These are phyloP conservation scores for Dactylorhiza incarnata DNA, from an alignment of 106 monocot genomes.

Conservation along the genomic window DNA sequence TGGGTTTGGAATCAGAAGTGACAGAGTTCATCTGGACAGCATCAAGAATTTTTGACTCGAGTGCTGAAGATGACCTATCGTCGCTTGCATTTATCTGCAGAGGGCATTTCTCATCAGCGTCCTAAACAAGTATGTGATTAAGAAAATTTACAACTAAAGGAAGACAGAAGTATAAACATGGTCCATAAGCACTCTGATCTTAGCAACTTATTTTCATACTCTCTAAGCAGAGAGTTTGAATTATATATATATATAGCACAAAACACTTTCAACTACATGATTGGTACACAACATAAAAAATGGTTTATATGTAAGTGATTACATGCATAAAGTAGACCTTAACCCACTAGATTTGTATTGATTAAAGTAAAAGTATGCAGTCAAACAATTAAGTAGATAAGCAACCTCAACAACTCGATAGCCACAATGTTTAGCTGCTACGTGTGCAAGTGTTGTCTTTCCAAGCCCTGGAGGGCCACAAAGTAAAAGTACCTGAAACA, in stretches of 20 bases:
- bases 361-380: not conserved
- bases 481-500: constrained; percentile 73
- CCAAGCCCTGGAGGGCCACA: constrained; percentile 99
- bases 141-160: not conserved
- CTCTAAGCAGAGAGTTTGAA: not conserved
- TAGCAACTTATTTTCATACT: not conserved
- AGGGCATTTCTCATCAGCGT: not conserved
- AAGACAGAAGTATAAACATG: not conserved
- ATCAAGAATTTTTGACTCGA: constrained; percentile 93
- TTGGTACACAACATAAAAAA: not conserved
- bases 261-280: not conserved
- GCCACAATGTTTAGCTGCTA: constrained; percentile 93
- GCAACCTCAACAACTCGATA: constrained; percentile 93
- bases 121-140: not conserved
- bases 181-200: not conserved
- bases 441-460: constrained; percentile 96
- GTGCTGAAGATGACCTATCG: constrained; percentile 75
- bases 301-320: not conserved
- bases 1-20: constrained; percentile 76
- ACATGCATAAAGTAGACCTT: not conserved
- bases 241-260: not conserved
- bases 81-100: constrained; percentile 99
- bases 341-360: not conserved
- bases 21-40: constrained; percentile 96
- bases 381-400: not conserved